Conservation (phyloP, 139 green algal species). For the Chlamydomonas sp. region DNA sequence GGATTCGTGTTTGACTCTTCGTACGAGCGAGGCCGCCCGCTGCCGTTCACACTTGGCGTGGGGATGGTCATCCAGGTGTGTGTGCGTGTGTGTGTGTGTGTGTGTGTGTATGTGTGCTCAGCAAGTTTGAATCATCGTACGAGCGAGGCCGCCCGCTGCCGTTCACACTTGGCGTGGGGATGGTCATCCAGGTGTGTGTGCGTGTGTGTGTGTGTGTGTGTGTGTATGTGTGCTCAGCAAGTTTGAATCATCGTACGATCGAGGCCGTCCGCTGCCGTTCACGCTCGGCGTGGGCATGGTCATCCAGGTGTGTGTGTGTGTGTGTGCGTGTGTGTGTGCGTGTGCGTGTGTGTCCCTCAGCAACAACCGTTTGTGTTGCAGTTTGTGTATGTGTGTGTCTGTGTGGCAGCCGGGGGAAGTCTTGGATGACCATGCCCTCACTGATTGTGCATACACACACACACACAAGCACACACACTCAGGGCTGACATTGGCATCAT, state of each 20-base stretch:
- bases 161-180: constrained; percentile 64
- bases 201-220: background rate
- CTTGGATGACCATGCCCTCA: too few relatives aligned
- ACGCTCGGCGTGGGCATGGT: constrained; percentile 60
- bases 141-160: constrained; percentile 60
- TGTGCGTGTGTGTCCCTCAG: too few relatives aligned
- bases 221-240: too few relatives aligned
- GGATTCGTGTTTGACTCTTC: constrained; percentile 72
- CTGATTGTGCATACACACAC: background rate
- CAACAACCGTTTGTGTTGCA: too few relatives aligned
- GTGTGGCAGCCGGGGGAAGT: too few relatives aligned
- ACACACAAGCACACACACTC: background rate
- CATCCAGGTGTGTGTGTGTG: constrained; percentile 26
- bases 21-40: constrained; percentile 65
- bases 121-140: constrained; percentile 82
- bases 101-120: too few relatives aligned
- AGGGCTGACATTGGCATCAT: too few relatives aligned
- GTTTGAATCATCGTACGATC: constrained; percentile 78
- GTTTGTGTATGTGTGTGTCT: too few relatives aligned
- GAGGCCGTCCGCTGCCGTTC: constrained; percentile 70
- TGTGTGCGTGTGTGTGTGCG: too few relatives aligned
- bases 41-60: constrained; percentile 68
- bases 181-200: constrained; percentile 46
- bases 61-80: constrained; percentile 49
- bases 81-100: background rate